Percentiles rank a stretch among this genome's conserved stretches.
Evolutionary conservation across 345 rosid species (phyloP).

Genomic region (Kernera saxatilis): DNA sequence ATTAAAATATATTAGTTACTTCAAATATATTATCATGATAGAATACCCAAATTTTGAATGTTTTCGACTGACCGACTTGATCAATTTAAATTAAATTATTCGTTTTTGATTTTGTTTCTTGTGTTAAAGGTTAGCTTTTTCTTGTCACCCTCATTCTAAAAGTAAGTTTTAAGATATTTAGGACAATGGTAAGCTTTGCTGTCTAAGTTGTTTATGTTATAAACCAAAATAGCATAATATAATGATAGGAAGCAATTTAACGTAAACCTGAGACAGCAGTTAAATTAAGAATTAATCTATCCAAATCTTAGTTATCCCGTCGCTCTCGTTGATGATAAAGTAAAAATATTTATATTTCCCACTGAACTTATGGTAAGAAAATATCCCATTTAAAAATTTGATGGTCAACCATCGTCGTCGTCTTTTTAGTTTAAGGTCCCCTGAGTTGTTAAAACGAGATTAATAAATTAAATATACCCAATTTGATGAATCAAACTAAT

Average conservation of each 20-base stretch:
- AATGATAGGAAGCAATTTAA: neutral
- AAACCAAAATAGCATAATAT: neutral
- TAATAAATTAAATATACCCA: constrained; percentile 4
- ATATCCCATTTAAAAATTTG: neutral
- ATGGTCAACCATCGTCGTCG: constrained; percentile 16
- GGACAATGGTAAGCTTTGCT: constrained; percentile 1
- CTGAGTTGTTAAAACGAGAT: neutral
- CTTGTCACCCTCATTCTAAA: neutral
- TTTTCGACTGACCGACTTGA: constrained; percentile 1
- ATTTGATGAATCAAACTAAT: constrained; percentile 7
- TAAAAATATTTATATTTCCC: constrained; percentile 6
- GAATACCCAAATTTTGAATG: neutral
- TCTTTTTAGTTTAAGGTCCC: neutral
- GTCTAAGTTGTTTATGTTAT: too few species aligned
- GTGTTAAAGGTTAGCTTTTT: neutral
- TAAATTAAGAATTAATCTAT: constrained; percentile 5
- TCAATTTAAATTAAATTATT: neutral
- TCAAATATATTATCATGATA: neutral
- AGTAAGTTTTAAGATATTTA: neutral
- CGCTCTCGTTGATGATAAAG: constrained; percentile 19
- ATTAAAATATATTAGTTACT: neutral
- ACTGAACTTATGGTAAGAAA: constrained; percentile 4
- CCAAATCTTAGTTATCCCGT: constrained; percentile 11
- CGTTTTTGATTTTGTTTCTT: neutral
- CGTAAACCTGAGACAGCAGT: neutral